Conservation (phyloP, 2,329 filamentous ascomycete genomes). For the Xylaria sp. region DNA sequence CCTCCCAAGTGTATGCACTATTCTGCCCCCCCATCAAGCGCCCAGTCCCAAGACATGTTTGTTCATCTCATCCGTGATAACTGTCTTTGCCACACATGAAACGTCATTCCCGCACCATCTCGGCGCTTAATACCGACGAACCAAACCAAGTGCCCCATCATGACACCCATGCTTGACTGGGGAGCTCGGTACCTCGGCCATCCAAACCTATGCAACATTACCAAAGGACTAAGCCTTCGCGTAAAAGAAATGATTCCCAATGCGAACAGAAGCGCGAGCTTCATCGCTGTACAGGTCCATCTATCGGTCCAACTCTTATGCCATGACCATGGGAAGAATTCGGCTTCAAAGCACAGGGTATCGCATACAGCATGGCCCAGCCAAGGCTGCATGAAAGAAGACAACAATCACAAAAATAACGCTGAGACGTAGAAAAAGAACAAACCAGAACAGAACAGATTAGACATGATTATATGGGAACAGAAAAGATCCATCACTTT, state of each 20-base stretch:
- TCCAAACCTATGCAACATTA: conserved; percentile 33
- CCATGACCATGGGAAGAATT: conserved; percentile 49
- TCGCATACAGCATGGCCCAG: conserved; percentile 49
- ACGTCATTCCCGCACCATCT: conserved; percentile 30
- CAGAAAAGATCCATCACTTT: conserved; percentile 23
- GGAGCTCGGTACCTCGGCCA: conserved; percentile 8
- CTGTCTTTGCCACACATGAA: conserved; percentile 32
- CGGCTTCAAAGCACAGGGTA: conserved; percentile 49
- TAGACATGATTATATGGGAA: conserved; percentile 36
- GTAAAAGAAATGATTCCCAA: conserved; percentile 39
- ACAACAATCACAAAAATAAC: conserved; percentile 42
- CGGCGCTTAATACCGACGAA: conserved; percentile 32
- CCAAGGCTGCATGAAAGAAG: conserved; percentile 47
- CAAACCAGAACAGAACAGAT: conserved; percentile 36
- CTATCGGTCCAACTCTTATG: conserved; percentile 49
- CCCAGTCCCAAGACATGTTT: conserved; percentile 18
- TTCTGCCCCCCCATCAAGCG: conserved; percentile 21
- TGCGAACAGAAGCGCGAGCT: conserved; percentile 52
- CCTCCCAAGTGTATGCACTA: conserved; percentile 25
- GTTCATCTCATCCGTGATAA: conserved; percentile 33
- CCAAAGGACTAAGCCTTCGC: conserved; percentile 22
- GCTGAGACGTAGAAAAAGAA: conserved; percentile 38
- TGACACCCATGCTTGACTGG: conserved; percentile 24
- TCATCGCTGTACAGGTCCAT: conserved; percentile 50
- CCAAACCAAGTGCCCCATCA: conserved; percentile 18